Base-by-base conservation (phyloP, 1,139 yeast genomes). In the Debaryomyces udenii region DNA sequence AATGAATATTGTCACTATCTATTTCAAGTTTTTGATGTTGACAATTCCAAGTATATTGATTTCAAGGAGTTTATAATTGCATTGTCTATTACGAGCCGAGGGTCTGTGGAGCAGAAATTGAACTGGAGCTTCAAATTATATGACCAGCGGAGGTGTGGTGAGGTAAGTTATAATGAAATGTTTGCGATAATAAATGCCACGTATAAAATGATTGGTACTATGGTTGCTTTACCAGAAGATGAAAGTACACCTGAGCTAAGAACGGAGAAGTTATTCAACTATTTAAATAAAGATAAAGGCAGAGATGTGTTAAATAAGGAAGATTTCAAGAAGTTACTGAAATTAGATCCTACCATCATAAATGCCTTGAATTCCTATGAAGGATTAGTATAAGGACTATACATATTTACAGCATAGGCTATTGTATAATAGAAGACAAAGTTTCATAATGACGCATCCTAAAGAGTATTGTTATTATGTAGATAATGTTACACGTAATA, bases 131-230 rank as follows among this genome's bases (percentile, higher is more conserved):
- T 90, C 70, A 83, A 81, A 56, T 68, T 93, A 41, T 93, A 93
- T 60, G 99, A 93, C 62, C 74, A 85, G 49, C 83, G 87, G 57
- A 78, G 80, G 43, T 86, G 83, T 50, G 98, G 96, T 1, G 74
- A 71, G 50, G 78, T 94, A 44, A 72, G 80, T 26, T 88, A 83
- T 60, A 76, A 79, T 27, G 98, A 93, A 59, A 80, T 93, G 80
- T 70, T 89, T 43, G 71, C 80, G 3, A 89, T 94, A 32, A 86
- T 91, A 6, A 73, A 77, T 22, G 87, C 98, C 20, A 88, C 93
- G 28, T 93, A 93, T 62, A 87, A 87, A 63, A 90, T 94, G 98
- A 86, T 93, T 43, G 99, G 99, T 0, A 78, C 91, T 2, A 91
- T 91, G 96, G 96, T 91, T 47, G 82, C 84, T 47, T 72, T 91